These are phyloP conservation scores for Malassezia psittaci DNA, from an alignment of 1,284 basidiomycete genomes.

Conservation along the genomic window DNA sequence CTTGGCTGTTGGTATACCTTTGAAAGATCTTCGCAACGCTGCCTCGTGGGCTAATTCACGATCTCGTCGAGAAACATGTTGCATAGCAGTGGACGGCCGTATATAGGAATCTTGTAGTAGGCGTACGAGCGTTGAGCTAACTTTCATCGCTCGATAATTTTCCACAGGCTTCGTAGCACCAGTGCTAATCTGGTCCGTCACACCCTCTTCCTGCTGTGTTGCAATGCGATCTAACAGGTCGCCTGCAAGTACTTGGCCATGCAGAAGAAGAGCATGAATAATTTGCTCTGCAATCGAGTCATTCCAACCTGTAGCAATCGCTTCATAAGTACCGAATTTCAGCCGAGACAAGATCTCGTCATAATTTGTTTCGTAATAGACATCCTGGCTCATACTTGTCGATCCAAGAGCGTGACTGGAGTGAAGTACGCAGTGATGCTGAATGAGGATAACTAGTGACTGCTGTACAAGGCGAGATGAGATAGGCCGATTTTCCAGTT, in stretches of 20 bases:
- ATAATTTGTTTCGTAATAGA: conserved; percentile 49
- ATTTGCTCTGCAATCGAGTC: conserved; percentile 53
- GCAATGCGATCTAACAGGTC: conserved; percentile 56
- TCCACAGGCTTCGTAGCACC: neutral
- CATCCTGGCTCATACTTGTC: conserved; percentile 26
- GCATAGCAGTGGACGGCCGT: conserved; percentile 30
- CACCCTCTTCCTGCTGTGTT: neutral
- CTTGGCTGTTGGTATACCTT: conserved; percentile 48
- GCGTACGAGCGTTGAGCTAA: neutral
- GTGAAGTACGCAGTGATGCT: conserved; percentile 62
- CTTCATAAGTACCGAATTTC: conserved; percentile 55
- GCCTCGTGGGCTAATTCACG: conserved; percentile 39
- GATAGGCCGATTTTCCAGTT: conserved; percentile 46
- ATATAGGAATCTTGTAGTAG: conserved; percentile 17
- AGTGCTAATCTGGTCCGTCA: neutral
- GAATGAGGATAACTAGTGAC: conserved; percentile 69
- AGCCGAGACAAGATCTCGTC: conserved; percentile 45
- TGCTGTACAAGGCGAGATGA: conserved; percentile 59
- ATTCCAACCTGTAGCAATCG: conserved; percentile 65
- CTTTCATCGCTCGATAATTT: neutral
- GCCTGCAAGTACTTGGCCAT: conserved; percentile 71
- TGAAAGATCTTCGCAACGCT: conserved; percentile 28
- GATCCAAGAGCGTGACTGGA: conserved; percentile 17
- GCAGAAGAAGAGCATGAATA: conserved; percentile 56
- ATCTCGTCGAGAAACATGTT: conserved; percentile 48